These are phyloP conservation scores for Amylocystis lapponica DNA, from an alignment of 768 basidiomycete genomes.

Conservation along the genomic window DNA sequence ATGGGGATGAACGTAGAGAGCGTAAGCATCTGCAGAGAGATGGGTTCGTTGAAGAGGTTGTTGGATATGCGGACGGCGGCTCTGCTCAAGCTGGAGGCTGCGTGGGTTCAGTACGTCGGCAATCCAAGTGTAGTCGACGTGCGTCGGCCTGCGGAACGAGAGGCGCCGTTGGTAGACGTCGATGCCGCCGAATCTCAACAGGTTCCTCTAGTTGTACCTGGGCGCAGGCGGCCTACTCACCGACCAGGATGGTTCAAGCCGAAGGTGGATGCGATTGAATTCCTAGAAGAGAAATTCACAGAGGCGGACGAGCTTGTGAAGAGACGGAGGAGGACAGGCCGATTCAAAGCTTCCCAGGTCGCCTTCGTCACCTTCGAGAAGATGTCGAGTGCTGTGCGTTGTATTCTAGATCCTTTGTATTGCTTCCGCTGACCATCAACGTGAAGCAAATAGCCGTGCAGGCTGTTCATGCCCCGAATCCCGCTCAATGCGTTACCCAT, in stretches of 20 bases:
- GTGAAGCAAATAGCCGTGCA: conserved; percentile 88
- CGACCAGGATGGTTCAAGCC: conserved; percentile 68
- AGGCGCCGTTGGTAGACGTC: conserved; percentile 38
- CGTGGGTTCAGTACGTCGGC: conserved; percentile 90
- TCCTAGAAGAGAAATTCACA: conserved; percentile 73
- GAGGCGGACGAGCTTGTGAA: conserved; percentile 82
- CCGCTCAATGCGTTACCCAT: conserved; percentile 59
- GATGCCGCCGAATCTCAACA: conserved; percentile 48
- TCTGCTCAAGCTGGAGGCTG: conserved; percentile 69
- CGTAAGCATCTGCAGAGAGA: conserved; percentile 82
- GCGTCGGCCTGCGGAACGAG: conserved; percentile 32
- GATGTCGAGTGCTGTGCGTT: conserved; percentile 82
- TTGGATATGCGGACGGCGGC: conserved; percentile 80
- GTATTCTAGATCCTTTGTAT: background rate
- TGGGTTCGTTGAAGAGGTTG: conserved; percentile 62
- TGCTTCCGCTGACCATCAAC: background rate
- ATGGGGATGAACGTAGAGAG: conserved; percentile 88
- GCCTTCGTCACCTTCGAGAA: conserved; percentile 98
- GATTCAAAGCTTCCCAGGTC: conserved; percentile 73
- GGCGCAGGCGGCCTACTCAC: conserved; percentile 69
- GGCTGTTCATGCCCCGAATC: conserved; percentile 67
- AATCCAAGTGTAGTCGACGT: conserved; percentile 81
- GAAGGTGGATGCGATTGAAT: conserved; percentile 87
- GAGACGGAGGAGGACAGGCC: conserved; percentile 61
- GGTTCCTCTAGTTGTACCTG: conserved; percentile 71